Base-by-base conservation (phyloP, 2,329 filamentous ascomycete genomes). In the Aspergillus nomiae region DNA sequence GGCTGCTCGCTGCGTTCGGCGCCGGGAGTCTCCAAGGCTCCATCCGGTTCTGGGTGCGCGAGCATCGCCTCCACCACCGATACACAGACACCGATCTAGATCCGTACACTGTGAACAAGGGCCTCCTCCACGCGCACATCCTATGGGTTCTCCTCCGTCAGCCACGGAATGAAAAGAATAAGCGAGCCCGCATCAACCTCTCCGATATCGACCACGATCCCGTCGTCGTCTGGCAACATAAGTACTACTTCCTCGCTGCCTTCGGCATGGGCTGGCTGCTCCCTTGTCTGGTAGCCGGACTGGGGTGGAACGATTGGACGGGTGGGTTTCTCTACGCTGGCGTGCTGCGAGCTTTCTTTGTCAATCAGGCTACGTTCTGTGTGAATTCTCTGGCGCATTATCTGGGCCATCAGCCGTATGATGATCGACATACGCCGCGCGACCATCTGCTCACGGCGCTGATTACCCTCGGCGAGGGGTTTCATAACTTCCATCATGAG, bases 301-400 rank as follows among this genome's bases (percentile, higher is more conserved):
- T 94, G 43, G 84, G 87, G 73, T 96, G 91, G 90, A 86, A 86
- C 76, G 92, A 95, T 79, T 94, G 87, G 86, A 75, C 84, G 58
- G 92, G 92, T 70, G 92, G 92, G 54, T 91, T 93, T 77, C 84
- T 95, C 77, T 95, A 95, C 74, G 92, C 84, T 64, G 92, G 91
- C 72, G 92, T 95, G 70, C 86, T 95, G 67, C 88, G 92, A 69
- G 89, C 94, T 80, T 94, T 92, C 85, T 90, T 93, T 79, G 90
- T 96, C 85, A 32, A 50, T 5, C 59, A 60, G n/a, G 30, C 16
- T 3, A 45, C 54, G 4, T 61, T 57, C 32, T 26, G 24, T 21
- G 45, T 61, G 12, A 61, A 58, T 26, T 61, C 45, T 19, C 46
- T 58, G 3, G 59, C 59, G n/a, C 54, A 61, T 36, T 57, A 46